Conservation (phyloP, 371 early-diverging fungal species). For the Cokeromyces recurvatus region DNA sequence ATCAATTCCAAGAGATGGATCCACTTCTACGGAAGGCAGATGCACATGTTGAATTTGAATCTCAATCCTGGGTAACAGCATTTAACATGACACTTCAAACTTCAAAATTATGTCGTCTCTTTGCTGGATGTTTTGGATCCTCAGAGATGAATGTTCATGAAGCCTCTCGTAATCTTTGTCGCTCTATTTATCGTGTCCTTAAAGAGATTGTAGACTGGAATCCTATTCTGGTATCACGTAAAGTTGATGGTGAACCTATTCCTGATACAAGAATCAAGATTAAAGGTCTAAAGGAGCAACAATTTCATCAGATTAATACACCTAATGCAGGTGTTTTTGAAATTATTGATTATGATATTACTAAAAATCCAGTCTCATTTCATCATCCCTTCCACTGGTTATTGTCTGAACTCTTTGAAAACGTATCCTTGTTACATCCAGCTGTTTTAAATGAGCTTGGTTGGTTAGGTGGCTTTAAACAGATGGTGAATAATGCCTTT, state of each 20-base stretch:
- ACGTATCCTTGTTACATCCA: constrained; percentile 60
- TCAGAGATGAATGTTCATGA: constrained; percentile 1
- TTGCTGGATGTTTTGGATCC: constrained; percentile 68
- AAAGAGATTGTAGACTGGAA: constrained; percentile 56
- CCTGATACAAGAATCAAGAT: constrained; percentile 7
- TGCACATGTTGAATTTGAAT: constrained; percentile 89
- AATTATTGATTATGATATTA: constrained; percentile 62
- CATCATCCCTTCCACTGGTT: constrained; percentile 94
- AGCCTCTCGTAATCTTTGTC: constrained; percentile 27
- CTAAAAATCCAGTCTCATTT: constrained; percentile 72
- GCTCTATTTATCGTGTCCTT: constrained; percentile 37
- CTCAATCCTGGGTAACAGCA: constrained; percentile 83
- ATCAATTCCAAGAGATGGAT: constrained; percentile 92
- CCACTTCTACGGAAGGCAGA: constrained; percentile 68
- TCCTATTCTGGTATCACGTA: constrained; percentile 22
- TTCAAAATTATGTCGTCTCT: constrained; percentile 71
- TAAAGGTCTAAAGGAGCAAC: constrained; percentile 24
- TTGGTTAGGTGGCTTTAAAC: constrained; percentile 45
- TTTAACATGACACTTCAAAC: constrained; percentile 84
- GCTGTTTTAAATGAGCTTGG: constrained; percentile 46
- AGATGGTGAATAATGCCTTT: constrained; percentile 43
- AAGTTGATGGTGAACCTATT: neutral
- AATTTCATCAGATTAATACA: constrained; percentile 20
- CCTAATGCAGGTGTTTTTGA: constrained; percentile 34
- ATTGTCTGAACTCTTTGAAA: constrained; percentile 71